phyloP scores from a whole-genome alignment of 495 filamentous ascomycete genomes.

The Rhypophila decipiens region DNA sequence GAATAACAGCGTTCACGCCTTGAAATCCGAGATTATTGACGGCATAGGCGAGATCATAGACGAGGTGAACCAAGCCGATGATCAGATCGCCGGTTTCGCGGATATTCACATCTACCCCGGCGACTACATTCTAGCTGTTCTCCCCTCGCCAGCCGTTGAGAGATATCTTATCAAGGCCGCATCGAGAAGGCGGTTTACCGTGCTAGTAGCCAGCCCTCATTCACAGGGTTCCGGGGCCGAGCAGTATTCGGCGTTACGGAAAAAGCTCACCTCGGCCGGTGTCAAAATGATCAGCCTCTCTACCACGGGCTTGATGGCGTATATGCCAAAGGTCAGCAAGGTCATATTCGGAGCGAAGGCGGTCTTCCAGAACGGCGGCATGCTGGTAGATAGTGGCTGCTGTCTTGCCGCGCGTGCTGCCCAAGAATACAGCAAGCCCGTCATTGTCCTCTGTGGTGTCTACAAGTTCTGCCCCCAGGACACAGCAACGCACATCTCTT shows the following conservation, averaged over 20 bases:
- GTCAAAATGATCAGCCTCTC: slow-evolving; percentile 77
- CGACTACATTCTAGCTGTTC: slow-evolving; percentile 81
- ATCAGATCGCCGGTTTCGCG: slow-evolving; percentile 79
- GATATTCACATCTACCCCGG: slow-evolving; percentile 85
- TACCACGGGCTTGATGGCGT: slow-evolving; percentile 77
- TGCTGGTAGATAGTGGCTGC: slow-evolving; percentile 74
- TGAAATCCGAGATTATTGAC: slow-evolving; percentile 82
- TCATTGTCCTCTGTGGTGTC: slow-evolving; percentile 76
- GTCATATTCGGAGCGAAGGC: slow-evolving; percentile 82
- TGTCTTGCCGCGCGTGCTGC: slow-evolving; percentile 76
- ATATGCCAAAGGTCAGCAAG: slow-evolving; percentile 92
- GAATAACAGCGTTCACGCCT: slow-evolving; percentile 42
- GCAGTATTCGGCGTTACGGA: slow-evolving; percentile 53
- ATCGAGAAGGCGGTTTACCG: slow-evolving; percentile 77
- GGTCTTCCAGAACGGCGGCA: slow-evolving; percentile 77
- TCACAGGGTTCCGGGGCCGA: slow-evolving; percentile 39
- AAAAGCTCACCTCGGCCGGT: slow-evolving; percentile 66
- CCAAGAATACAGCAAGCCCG: slow-evolving; percentile 67
- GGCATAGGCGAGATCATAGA: slow-evolving; percentile 89
- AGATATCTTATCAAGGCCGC: slow-evolving; percentile 81
- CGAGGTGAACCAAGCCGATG: slow-evolving; percentile 80
- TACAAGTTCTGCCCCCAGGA: slow-evolving; percentile 89
- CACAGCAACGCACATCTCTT: slow-evolving; percentile 66
- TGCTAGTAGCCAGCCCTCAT: slow-evolving; percentile 61
- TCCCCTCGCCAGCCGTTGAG: slow-evolving; percentile 74